phyloP scores from a whole-genome alignment of 2,329 filamentous ascomycete genomes.

The Penicillium sp. region DNA sequence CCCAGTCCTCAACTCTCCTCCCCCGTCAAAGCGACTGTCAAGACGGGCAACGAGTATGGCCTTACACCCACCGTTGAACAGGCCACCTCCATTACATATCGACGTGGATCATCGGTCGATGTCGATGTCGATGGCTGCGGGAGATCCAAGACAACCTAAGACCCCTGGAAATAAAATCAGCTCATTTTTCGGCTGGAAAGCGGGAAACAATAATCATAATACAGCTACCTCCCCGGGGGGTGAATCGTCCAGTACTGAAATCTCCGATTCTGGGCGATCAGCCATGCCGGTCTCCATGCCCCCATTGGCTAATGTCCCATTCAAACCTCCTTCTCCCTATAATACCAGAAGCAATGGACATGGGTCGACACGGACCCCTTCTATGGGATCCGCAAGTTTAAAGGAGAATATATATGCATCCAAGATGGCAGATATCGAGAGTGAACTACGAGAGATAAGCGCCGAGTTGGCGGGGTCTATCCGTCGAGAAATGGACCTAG shows the following conservation, averaged over 20 bases:
- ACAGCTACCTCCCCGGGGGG: constrained; percentile 54
- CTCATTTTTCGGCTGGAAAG: constrained; percentile 69
- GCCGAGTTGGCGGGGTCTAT: constrained; percentile 91
- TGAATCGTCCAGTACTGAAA: constrained; percentile 63
- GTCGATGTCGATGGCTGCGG: constrained; percentile 38
- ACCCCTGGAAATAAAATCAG: constrained; percentile 61
- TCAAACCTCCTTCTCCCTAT: constrained; percentile 50
- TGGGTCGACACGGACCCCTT: constrained; percentile 41
- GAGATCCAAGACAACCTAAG: constrained; percentile 47
- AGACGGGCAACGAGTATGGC: constrained; percentile 47
- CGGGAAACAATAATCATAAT: constrained; percentile 6
- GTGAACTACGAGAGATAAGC: constrained; percentile 91
- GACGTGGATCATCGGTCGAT: constrained; percentile 41
- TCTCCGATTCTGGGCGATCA: constrained; percentile 62
- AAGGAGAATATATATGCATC: constrained; percentile 51
- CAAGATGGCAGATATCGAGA: constrained; percentile 84
- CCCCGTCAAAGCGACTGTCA: constrained; percentile 43
- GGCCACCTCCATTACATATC: constrained; percentile 48
- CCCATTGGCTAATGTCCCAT: constrained; percentile 35
- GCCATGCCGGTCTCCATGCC: constrained; percentile 59
- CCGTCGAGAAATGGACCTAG: constrained; percentile 90
- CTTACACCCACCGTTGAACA: constrained; percentile 43
- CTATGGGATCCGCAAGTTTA: constrained; percentile 49
- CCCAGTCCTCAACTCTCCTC: constrained; percentile 73
- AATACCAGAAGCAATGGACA: constrained; percentile 55